phyloP scores from a whole-genome alignment of 495 filamentous ascomycete genomes.

The Achaetomiella virescens region DNA sequence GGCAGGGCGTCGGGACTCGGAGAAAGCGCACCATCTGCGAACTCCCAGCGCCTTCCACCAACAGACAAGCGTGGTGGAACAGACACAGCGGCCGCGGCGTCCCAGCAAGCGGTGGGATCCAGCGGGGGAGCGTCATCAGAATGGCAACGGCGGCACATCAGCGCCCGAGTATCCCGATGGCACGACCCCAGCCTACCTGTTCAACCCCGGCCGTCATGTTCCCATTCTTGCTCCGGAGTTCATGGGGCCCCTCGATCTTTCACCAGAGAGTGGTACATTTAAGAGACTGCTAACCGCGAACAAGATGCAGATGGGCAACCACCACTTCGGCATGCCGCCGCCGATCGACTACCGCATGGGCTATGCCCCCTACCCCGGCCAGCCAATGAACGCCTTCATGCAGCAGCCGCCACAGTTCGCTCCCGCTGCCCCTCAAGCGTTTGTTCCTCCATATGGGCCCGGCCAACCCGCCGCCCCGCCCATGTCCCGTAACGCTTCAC shows the following conservation, averaged over 20 bases:
- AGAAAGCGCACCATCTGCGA: conserved; percentile 40
- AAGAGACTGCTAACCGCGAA: conserved; percentile 64
- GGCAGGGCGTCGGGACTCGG: conserved; percentile 36
- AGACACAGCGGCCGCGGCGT: conserved; percentile 29
- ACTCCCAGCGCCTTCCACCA: conserved; percentile 28
- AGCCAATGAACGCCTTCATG: conserved; percentile 38
- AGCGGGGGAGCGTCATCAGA: conserved; percentile 19
- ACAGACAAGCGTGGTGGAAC: conserved; percentile 21
- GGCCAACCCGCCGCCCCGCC: conserved; percentile 51
- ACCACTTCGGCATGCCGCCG: conserved; percentile 15
- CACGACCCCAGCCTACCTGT: conserved; percentile 20
- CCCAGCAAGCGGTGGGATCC: conserved; percentile 38
- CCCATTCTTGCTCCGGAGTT: conserved; percentile 35
- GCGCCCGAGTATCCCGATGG: conserved; percentile 23
- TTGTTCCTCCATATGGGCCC: conserved; percentile 29
- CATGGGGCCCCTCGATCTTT: conserved; percentile 47
- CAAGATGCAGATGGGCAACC: conserved; percentile 51
- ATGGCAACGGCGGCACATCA: conserved; percentile 17
- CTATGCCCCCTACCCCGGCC: conserved; percentile 32
- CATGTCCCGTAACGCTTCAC: conserved; percentile 80
- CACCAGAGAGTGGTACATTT: conserved; percentile 63
- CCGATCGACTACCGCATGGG: conserved; percentile 23
- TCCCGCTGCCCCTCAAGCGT: conserved; percentile 43
- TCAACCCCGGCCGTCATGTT: conserved; percentile 27
- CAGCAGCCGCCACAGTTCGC: conserved; percentile 38